phyloP scores from a whole-genome alignment of 768 basidiomycete species.

The Amanita inopinata region DNA sequence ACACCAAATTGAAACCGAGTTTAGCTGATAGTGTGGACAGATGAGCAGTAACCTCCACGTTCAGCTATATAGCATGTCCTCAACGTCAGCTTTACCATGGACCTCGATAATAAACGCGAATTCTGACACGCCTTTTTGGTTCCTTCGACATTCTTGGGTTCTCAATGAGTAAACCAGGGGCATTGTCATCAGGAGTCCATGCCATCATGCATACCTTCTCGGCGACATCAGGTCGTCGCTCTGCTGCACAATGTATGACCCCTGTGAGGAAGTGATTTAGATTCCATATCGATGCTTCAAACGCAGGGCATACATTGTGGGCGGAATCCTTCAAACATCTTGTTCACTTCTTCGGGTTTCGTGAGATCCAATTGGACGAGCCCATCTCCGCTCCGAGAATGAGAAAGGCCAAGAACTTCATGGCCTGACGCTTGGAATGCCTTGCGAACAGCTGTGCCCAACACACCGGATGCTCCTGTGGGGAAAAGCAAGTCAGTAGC shows the following conservation, averaged over 20 bases:
- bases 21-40: conserved; percentile 59
- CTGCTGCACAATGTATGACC: conserved; percentile 94
- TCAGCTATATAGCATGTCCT: conserved; percentile 44
- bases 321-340: conserved; percentile 43
- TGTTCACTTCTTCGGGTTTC: conserved; percentile 41
- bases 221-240: conserved; percentile 86
- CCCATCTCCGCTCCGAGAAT: conserved; percentile 50
- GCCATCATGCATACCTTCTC: conserved; percentile 52
- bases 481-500: not conserved
- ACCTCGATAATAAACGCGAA: not conserved
- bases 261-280: conserved; percentile 36
- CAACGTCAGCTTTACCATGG: not conserved
- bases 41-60: conserved; percentile 63
- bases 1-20: conserved; percentile 64
- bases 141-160: conserved; percentile 9
- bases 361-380: conserved; percentile 60
- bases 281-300: too few species aligned
- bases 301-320: conserved; percentile 54
- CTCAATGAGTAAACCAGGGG: too few species aligned
- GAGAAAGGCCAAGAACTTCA: conserved; percentile 60
- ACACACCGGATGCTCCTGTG: conserved; percentile 84
- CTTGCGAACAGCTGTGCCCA: conserved; percentile 69
- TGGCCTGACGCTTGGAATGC: conserved; percentile 43
- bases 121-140: conserved; percentile 3
- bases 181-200: too few species aligned